Percentiles rank a stretch among this genome's conserved stretches.
phyloP scores from a whole-genome alignment of 805 yeast species.

The Candida methanosorbosa region DNA sequence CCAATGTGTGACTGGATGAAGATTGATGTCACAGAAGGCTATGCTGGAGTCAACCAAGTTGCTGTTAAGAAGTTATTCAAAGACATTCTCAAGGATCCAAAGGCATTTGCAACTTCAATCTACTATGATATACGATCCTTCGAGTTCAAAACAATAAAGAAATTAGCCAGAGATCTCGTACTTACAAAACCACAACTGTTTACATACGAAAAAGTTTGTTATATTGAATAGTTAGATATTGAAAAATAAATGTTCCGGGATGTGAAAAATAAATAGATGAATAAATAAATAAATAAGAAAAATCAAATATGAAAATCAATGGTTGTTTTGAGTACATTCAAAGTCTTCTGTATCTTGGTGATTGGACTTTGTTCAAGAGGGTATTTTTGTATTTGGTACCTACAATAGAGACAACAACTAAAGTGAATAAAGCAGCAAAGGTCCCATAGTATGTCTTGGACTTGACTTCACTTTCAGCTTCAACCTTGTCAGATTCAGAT shows the following conservation, averaged over 20 bases:
- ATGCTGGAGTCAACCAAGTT: slow-evolving; percentile 28
- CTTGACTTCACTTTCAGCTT: too few species aligned
- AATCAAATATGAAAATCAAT: too few species aligned
- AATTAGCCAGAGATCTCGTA: slow-evolving; percentile 2
- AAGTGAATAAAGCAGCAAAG: neutral
- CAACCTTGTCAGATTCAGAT: too few species aligned
- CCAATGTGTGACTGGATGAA: slow-evolving; percentile 34
- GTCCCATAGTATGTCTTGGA: neutral
- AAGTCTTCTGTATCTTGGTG: slow-evolving; percentile 22
- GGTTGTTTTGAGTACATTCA: too few species aligned
- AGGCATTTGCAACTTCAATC: neutral
- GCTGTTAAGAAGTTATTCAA: neutral
- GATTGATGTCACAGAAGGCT: slow-evolving; percentile 30
- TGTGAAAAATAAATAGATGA: too few species aligned
- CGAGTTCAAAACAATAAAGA: slow-evolving; percentile 7
- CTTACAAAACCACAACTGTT: slow-evolving; percentile 8
- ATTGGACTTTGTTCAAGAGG: slow-evolving; percentile 13
- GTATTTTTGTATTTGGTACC: slow-evolving; percentile 10
- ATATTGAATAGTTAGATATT: too few species aligned
- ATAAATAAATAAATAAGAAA: too few species aligned
- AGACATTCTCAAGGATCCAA: slow-evolving; percentile 6
- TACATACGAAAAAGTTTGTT: slow-evolving; percentile 10
- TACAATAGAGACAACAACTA: neutral
- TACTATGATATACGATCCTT: neutral
- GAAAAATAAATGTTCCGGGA: too few species aligned